Base-by-base conservation (phyloP, 1,139 yeast species). In the Pichia inconspicua region DNA sequence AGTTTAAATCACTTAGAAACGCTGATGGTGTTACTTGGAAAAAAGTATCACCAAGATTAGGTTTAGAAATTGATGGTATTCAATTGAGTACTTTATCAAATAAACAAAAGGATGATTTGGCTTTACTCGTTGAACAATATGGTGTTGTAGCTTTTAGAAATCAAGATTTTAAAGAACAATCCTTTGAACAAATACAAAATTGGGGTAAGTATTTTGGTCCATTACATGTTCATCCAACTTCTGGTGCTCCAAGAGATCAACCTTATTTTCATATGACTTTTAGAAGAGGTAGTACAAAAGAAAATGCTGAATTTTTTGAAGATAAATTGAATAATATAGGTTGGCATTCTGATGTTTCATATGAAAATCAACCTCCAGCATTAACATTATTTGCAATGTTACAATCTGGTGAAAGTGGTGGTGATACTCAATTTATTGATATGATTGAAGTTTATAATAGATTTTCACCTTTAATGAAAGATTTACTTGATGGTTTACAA, bases 281-380 rank as follows among this genome's bases (percentile, higher is more conserved):
- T 64, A 71, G 79, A 53, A 69, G 77, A 55, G 73, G 76, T 28
- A 74, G 72, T 57, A 69, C 66, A 28, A 53, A 55, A 27, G 65
- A 66, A 49, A 58, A 59, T 31, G 60, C 68, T 41, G 61, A 66
- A 43, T 65, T 67, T 12, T 73, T 73, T 52, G 57, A 64, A 22
- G 62, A 62, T 19, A 66, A 66, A 50, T 64, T 61, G 35, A 65
- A 68, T 44, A 66, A 68, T 41, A 41, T 71, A 41, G 59, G 60
- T 14, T 82, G 83, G 82, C 90, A 83, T 63, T 72, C 84, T 0
- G 90, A 83, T 61, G 82, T 79, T 38, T 73, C 84, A 35, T 82
- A 80, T 61, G 89, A 83, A 61, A 67, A 71, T 49, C 86, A 80
- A 61, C 84, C 89, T 11, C 84, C 89, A 2, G 76, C 82, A 0